Evolutionary conservation across 192 early-diverging fungal species (phyloP).

Genomic region (Coemansia sp.): DNA sequence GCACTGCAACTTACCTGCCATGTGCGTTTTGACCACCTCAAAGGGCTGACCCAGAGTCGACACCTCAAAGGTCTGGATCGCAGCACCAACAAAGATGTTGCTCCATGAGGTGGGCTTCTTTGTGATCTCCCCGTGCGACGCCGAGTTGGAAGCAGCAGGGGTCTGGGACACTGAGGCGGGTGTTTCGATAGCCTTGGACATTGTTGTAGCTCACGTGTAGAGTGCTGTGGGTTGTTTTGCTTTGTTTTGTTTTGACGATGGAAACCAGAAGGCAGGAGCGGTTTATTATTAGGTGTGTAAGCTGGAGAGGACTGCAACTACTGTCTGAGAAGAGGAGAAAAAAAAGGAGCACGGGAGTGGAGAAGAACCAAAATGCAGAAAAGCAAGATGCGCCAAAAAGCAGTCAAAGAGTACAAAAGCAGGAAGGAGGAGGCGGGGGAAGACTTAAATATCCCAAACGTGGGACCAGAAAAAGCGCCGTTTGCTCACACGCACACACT

Average conservation of each 20-base stretch:
- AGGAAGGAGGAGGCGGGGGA: background rate
- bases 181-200: constrained; percentile 34
- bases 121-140: constrained; percentile 37
- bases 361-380: constrained; percentile 2
- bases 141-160: background rate
- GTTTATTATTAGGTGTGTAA: background rate
- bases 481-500: background rate
- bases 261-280: background rate
- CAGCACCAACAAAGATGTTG: constrained; percentile 87
- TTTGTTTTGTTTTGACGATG: background rate
- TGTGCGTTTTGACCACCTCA: constrained; percentile 94
- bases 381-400: constrained; percentile 1
- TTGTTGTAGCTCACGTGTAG: background rate
- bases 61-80: constrained; percentile 88
- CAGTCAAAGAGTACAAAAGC: background rate
- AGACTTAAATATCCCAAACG: background rate
- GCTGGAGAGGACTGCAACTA: background rate
- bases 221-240: background rate
- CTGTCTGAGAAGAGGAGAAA: background rate
- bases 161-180: constrained; percentile 4
- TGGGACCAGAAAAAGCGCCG: too few species aligned
- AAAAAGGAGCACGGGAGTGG: background rate
- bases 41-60: constrained; percentile 93
- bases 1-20: constrained; percentile 61
- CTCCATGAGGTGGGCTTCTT: constrained; percentile 87